Conservation (phyloP, 208 protist genomes). For the Trypanosomatidae sp. region DNA sequence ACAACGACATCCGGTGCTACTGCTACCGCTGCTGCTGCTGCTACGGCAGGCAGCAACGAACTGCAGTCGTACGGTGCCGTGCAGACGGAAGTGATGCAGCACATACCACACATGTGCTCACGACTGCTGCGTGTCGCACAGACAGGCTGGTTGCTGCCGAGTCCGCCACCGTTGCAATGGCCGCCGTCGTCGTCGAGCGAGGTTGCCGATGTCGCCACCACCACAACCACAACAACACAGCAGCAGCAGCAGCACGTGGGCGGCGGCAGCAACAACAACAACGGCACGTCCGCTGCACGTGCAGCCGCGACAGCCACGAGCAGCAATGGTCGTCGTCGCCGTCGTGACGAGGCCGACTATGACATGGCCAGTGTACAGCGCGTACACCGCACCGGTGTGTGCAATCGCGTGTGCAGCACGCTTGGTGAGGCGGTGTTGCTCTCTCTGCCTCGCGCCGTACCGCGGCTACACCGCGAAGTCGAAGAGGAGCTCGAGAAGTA, state of each 20-base stretch:
- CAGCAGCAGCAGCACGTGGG: neutral
- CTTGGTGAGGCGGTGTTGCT: conserved; percentile 40
- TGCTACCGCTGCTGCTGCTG: no score
- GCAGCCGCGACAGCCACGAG: neutral
- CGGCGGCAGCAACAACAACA: neutral
- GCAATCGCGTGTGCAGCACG: conserved; percentile 40
- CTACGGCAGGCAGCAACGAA: no score
- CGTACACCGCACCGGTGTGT: conserved; percentile 9
- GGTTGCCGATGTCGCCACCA: no score
- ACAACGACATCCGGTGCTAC: no score
- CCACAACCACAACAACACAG: no score
- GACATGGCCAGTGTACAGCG: neutral
- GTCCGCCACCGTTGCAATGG: no score
- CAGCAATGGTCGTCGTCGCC: neutral
- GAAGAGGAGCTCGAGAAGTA: conserved; percentile 64
- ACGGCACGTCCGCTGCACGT: no score
- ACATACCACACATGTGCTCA: conserved; percentile 7
- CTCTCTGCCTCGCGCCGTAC: conserved; percentile 18
- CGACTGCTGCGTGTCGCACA: neutral
- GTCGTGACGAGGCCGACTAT: neutral
- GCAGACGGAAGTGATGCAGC: conserved; percentile 9
- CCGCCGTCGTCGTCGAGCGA: no score
- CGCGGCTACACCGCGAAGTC: conserved; percentile 36
- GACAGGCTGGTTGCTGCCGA: no score
- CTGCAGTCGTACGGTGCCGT: no score